phyloP scores from a whole-genome alignment of 495 filamentous ascomycete genomes.

The Alectoria sarmentosa region DNA sequence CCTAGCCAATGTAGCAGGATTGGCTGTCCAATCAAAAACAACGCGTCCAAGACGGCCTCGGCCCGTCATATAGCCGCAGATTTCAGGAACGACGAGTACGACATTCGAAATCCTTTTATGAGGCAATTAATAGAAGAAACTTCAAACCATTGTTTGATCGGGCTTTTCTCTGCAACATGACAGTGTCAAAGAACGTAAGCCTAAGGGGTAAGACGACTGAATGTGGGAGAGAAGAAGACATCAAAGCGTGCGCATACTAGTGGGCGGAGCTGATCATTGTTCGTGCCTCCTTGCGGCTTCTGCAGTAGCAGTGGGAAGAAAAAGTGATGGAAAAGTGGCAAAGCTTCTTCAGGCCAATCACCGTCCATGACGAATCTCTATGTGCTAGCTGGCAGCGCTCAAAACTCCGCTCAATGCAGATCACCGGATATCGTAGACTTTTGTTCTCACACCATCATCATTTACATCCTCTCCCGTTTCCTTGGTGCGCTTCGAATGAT shows the following conservation, averaged over 20 bases:
- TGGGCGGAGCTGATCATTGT: slow-evolving; percentile 1
- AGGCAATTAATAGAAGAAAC: not conserved
- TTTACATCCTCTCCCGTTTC: slow-evolving; percentile 64
- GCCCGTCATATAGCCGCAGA: slow-evolving; percentile 3
- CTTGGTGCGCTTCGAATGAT: slow-evolving; percentile 77
- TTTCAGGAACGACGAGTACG: not conserved
- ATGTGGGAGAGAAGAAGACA: not conserved
- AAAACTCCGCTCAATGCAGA: slow-evolving; percentile 3
- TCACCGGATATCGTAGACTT: not conserved
- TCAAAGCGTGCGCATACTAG: not conserved
- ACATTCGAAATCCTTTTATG: no score
- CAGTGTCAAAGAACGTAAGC: not conserved
- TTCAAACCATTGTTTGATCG: not conserved
- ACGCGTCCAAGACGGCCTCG: not conserved
- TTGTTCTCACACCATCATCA: not conserved
- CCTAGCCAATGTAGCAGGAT: not conserved
- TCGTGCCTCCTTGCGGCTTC: slow-evolving; percentile 2
- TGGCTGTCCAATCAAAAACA: not conserved
- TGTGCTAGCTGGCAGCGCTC: slow-evolving; percentile 6
- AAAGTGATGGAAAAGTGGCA: not conserved
- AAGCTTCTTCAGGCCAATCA: slow-evolving; percentile 2
- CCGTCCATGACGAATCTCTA: slow-evolving; percentile 3
- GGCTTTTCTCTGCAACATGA: not conserved
- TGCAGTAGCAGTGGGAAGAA: no score
- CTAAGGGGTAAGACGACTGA: not conserved